Evolutionary conservation across 2,329 filamentous ascomycete genomes (phyloP), one percentile per base, ranked within the genome.

Genomic region (Chaetomium olivaceum): DNA sequence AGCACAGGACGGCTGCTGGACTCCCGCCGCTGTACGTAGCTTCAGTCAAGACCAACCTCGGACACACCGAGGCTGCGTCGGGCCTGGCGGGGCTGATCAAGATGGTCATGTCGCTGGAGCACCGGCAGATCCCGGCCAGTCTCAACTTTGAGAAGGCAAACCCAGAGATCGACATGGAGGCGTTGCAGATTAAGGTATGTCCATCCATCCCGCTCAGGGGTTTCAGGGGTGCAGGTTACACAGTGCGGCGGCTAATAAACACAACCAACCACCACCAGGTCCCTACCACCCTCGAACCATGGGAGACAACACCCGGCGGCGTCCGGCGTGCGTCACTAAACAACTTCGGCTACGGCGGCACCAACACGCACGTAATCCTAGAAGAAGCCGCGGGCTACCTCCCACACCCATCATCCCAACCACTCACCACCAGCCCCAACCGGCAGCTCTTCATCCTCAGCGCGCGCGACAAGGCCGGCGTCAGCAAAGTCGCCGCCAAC

Each of bases 11-110:
- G 39, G 39, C 39, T 43, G 39, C 39, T 16, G 51, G 21, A 52
- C 16, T 46, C 39, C 16, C 60, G 70, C 21, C 65, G 1, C 60
- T 71, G 6, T 50, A 63, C 16, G 67, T 73, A 1, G 72, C 69
- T 1, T 72, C 70, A 0, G 62, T 71, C 56, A 74, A 74, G 63
- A 70, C 70, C 0, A 71, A 71, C 54, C 64, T 74, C 12, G 79
- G 79, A 4, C 79, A 81, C 65, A 73, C 73, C 0, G 79, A 80
- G 62, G 73, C 74, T 5, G 71, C 75, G 1, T 73, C 74, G 1
- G 79, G 78, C 0, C 59, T 80, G 4, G 75, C 76, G 0, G 72
- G 71, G n/a, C 43, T 80, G 16, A 73, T 80, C 48, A 78, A 76
- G 62, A 71, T 71, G 0, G 61, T 73, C 1, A 56, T 76, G 3